Conservation (phyloP, 768 basidiomycete species). For the Tremella mesenterica region DNA sequence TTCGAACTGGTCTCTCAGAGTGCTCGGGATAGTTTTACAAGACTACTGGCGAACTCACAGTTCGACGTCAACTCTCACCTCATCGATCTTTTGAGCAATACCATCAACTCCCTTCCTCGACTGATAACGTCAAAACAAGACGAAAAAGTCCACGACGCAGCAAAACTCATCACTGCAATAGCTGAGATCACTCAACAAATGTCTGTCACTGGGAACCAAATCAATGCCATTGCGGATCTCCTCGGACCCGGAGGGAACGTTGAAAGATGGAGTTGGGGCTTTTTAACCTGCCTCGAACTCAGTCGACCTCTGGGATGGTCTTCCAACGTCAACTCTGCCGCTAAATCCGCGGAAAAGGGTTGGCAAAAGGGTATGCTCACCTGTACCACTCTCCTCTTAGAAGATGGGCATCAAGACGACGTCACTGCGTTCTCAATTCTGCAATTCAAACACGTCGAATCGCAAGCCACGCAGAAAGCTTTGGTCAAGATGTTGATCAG, state of each 20-base stretch:
- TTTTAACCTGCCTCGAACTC: constrained; percentile 77
- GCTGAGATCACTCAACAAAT: constrained; percentile 51
- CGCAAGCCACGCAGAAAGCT: constrained; percentile 45
- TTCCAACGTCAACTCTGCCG: constrained; percentile 2
- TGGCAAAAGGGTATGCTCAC: constrained; percentile 15
- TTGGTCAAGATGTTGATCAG: constrained; percentile 65
- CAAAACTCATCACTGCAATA: constrained; percentile 61
- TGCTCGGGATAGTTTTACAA: constrained; percentile 8
- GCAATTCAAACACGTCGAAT: constrained; percentile 33
- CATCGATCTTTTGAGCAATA: constrained; percentile 57
- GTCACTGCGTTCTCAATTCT: constrained; percentile 28
- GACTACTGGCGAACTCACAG: constrained; percentile 2
- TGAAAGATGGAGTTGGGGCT: constrained; percentile 83
- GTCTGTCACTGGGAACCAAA: neutral
- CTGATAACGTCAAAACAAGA: constrained; percentile 64
- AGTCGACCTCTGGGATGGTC: constrained; percentile 46
- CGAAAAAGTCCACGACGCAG: constrained; percentile 60
- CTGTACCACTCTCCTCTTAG: neutral
- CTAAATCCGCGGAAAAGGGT: constrained; percentile 20
- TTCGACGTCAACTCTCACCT: constrained; percentile 49
- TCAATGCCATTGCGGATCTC: constrained; percentile 47
- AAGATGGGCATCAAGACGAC: neutral
- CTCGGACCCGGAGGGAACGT: constrained; percentile 75
- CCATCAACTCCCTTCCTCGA: constrained; percentile 62
- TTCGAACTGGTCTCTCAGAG: constrained; percentile 28